Evolutionary conservation across 345 rosid species (phyloP).

Genomic region (Isatis tinctoria): DNA sequence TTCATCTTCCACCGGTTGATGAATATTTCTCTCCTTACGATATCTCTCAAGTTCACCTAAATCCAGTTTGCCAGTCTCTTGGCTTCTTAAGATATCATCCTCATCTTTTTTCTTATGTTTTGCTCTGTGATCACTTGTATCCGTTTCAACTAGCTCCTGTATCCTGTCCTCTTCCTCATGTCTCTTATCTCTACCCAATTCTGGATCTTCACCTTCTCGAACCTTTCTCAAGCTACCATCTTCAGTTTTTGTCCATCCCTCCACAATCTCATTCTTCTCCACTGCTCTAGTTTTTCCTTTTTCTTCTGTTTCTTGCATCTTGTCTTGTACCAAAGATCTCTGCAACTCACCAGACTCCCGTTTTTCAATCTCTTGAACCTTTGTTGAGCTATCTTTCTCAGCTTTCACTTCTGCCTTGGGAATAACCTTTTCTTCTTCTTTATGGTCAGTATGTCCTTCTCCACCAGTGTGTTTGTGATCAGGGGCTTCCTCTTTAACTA

Average conservation of each 20-base stretch:
- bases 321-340: constrained; percentile 4
- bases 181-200: neutral
- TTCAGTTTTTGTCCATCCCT: neutral
- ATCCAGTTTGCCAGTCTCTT: neutral
- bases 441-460: neutral
- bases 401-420: neutral
- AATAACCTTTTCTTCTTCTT: neutral
- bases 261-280: constrained; percentile 5
- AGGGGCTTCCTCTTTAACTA: neutral
- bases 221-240: constrained; percentile 18
- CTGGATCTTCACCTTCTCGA: neutral
- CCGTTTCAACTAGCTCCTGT: neutral
- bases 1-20: neutral
- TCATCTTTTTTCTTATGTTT: neutral
- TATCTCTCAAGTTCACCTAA: constrained; percentile 3
- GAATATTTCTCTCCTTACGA: neutral
- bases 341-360: neutral
- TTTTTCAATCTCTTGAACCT: neutral
- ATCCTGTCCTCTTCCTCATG: constrained; percentile 2
- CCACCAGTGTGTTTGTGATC: neutral
- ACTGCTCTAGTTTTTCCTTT: neutral
- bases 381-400: neutral
- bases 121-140: neutral
- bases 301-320: constrained; percentile 3
- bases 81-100: neutral